Percentiles rank a stretch among this genome's conserved stretches.
Evolutionary conservation across 805 yeast genomes (phyloP).

Genomic region (Suhomyces xylopsoci): DNA sequence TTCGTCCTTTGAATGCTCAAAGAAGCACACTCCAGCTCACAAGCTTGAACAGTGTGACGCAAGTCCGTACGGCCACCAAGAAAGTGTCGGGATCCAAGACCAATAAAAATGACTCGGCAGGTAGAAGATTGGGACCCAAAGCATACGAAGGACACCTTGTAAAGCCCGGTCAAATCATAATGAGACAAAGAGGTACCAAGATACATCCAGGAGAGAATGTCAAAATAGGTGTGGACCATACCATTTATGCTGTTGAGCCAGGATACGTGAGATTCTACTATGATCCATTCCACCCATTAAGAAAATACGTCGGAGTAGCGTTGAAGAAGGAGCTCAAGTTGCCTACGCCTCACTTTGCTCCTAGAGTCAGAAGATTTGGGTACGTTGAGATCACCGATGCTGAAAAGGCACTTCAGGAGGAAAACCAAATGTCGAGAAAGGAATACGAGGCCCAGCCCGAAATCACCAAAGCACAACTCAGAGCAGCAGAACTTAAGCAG

Average conservation of each 20-base stretch:
- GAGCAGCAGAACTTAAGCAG: slow-evolving; percentile 41
- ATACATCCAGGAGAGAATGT: slow-evolving; percentile 93
- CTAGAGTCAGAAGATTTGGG: slow-evolving; percentile 84
- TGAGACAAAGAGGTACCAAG: slow-evolving; percentile 93
- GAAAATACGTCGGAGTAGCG: slow-evolving; percentile 88
- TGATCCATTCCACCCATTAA: slow-evolving; percentile 94
- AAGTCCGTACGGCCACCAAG: slow-evolving; percentile 87
- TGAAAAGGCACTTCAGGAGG: slow-evolving; percentile 55
- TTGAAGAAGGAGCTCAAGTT: slow-evolving; percentile 58
- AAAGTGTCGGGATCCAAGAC: slow-evolving; percentile 95
- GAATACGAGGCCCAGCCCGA: slow-evolving; percentile 56
- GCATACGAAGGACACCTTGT: slow-evolving; percentile 76
- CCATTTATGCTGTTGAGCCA: slow-evolving; percentile 86
- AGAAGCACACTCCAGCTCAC: neutral
- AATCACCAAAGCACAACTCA: slow-evolving; percentile 38
- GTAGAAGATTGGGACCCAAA: slow-evolving; percentile 91
- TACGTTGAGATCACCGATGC: slow-evolving; percentile 51
- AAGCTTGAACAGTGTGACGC: slow-evolving; percentile 16
- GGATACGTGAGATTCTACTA: slow-evolving; percentile 88
- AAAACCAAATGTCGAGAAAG: slow-evolving; percentile 61
- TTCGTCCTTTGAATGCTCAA: slow-evolving; percentile 1
- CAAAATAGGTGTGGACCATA: slow-evolving; percentile 89
- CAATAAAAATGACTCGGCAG: slow-evolving; percentile 89
- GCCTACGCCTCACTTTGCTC: slow-evolving; percentile 91
- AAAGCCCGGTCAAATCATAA: slow-evolving; percentile 77